Evolutionary conservation across 305 asterid genomes (phyloP).

Genomic region (Plantago lanceolata): DNA sequence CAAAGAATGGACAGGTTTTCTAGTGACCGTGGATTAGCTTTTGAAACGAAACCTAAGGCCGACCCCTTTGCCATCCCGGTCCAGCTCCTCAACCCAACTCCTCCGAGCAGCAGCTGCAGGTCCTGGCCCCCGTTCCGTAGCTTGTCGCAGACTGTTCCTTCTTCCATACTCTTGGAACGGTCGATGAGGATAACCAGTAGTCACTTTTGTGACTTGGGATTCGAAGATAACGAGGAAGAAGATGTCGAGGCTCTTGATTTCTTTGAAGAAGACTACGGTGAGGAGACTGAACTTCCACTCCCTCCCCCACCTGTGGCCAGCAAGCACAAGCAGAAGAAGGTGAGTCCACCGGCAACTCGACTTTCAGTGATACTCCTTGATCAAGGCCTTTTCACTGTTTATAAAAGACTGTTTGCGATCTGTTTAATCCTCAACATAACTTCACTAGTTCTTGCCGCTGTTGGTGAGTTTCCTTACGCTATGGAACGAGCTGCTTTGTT

Average conservation of each 20-base stretch:
- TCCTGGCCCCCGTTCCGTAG: constrained; percentile 36
- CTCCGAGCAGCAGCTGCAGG: constrained; percentile 16
- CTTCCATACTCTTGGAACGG: constrained; percentile 27
- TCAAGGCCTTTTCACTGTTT: constrained; percentile 71
- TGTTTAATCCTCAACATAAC: constrained; percentile 41
- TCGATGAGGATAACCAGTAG: constrained; percentile 42
- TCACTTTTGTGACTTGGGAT: constrained; percentile 41
- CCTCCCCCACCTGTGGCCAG: constrained; percentile 4
- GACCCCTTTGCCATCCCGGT: constrained; percentile 30
- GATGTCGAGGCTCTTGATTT: constrained; percentile 27
- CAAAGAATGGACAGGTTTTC: constrained; percentile 28
- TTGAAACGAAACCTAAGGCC: constrained; percentile 41
- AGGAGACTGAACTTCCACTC: constrained; percentile 22
- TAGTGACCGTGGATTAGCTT: constrained; percentile 47
- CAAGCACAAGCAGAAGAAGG: constrained; percentile 12
- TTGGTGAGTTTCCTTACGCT: constrained; percentile 46
- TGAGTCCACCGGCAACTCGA: constrained; percentile 23
- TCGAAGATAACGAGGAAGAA: constrained; percentile 16
- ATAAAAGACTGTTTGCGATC: constrained; percentile 50
- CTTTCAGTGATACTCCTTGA: constrained; percentile 63
- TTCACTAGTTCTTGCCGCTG: constrained; percentile 44
- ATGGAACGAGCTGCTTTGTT: constrained; percentile 40
- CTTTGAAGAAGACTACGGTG: constrained; percentile 36
- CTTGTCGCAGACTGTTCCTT: constrained; percentile 29
- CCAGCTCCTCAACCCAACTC: background rate